Conservation (phyloP, 306 rosid genomes). For the Begonia fuchsioides region DNA sequence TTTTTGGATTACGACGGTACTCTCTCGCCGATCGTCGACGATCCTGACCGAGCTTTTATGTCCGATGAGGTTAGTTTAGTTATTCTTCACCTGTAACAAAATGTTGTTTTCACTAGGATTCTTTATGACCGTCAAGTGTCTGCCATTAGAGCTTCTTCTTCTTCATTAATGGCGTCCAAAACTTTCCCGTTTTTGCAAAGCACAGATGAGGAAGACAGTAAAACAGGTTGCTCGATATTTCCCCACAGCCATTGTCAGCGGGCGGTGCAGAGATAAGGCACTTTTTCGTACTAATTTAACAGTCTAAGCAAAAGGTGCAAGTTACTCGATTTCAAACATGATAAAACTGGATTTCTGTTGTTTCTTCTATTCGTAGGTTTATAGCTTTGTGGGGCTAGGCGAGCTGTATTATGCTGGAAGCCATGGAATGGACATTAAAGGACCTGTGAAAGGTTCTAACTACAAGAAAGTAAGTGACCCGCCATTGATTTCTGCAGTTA, state of each 20-base stretch:
- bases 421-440: slow-evolving; percentile 96
- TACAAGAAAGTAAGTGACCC: slow-evolving; percentile 41
- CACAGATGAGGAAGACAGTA: slow-evolving; percentile 82
- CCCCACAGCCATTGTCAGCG: slow-evolving; percentile 86
- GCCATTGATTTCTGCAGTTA: no score
- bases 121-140: no score
- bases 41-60: slow-evolving; percentile 85
- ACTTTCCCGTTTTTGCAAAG: neutral
- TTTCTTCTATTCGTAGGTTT: slow-evolving; percentile 28
- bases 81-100: neutral
- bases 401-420: slow-evolving; percentile 95
- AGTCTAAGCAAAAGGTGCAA: no score
- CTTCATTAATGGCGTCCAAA: neutral
- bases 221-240: slow-evolving; percentile 56
- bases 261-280: slow-evolving; percentile 87
- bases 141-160: neutral
- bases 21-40: slow-evolving; percentile 72
- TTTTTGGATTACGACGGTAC: slow-evolving; percentile 89
- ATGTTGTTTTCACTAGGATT: no score
- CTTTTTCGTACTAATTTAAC: neutral
- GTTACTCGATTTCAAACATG: no score
- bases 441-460: slow-evolving; percentile 62
- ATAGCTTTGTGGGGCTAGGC: slow-evolving; percentile 60
- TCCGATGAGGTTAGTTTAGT: slow-evolving; percentile 59
- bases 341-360: no score